Conservation (phyloP, 2,329 filamentous ascomycete genomes). For the Cercospora sp. region DNA sequence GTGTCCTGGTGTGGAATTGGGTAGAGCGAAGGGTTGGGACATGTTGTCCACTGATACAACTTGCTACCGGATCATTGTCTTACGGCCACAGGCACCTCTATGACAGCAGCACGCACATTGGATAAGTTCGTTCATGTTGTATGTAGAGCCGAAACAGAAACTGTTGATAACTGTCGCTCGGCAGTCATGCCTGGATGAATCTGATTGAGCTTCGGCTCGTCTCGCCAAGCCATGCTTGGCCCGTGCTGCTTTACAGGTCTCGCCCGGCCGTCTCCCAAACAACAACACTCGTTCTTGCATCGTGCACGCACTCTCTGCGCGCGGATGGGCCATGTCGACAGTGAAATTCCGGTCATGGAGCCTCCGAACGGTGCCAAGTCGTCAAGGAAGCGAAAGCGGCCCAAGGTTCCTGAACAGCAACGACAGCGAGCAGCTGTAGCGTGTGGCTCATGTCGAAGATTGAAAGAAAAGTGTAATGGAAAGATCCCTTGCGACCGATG, state of each 20-base stretch:
- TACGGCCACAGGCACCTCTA: not conserved
- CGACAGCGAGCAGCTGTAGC: conserved; percentile 22
- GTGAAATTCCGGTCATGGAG: not conserved
- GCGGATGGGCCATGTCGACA: conserved; percentile 5
- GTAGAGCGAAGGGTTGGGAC: conserved; percentile 72
- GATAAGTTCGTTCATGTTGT: not conserved
- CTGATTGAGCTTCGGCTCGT: conserved; percentile 1
- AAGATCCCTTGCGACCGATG: conserved; percentile 22
- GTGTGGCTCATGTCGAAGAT: conserved; percentile 16
- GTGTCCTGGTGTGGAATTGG: conserved; percentile 71
- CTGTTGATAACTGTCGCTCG: not conserved
- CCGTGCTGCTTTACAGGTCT: not conserved
- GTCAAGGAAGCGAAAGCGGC: conserved; percentile 19
- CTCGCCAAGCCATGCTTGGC: not conserved
- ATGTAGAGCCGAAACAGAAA: not conserved
- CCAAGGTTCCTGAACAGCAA: conserved; percentile 23
- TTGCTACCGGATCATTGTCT: not conserved
- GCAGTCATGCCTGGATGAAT: conserved; percentile 3
- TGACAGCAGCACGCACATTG: not conserved
- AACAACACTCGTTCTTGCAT: not conserved
- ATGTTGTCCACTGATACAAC: conserved; percentile 17
- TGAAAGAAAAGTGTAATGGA: conserved; percentile 29
- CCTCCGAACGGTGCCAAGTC: not conserved
- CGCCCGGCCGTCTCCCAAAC: not conserved
- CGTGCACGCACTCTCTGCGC: not conserved